Conservation (phyloP, 2,329 filamentous ascomycete genomes). For the Pestalotiopsis sp. region DNA sequence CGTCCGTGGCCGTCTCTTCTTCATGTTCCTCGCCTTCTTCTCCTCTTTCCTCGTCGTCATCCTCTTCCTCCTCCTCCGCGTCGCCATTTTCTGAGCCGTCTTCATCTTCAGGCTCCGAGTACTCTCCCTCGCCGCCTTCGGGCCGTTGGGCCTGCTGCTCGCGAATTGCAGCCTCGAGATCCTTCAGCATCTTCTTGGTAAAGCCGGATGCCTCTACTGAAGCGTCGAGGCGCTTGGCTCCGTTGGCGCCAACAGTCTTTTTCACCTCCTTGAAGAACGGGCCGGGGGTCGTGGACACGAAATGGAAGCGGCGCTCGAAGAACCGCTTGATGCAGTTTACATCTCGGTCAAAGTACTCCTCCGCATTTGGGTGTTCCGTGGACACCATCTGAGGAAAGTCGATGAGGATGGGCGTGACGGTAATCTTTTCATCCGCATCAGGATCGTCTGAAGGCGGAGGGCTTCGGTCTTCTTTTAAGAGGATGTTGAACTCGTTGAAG, state of each 20-base stretch:
- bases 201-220: conserved; percentile 92
- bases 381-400: conserved; percentile 99
- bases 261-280: conserved; percentile 85
- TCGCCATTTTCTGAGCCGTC: conserved; percentile 36
- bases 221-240: conserved; percentile 75
- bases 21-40: conserved; percentile 30
- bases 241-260: conserved; percentile 69
- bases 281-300: conserved; percentile 77
- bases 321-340: conserved; percentile 95
- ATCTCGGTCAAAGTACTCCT: conserved; percentile 97
- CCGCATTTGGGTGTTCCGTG: conserved; percentile 88
- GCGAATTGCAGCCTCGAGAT: conserved; percentile 87
- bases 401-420: conserved; percentile 80
- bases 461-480: conserved; percentile 75
- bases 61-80: conserved; percentile 30
- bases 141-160: conserved; percentile 62
- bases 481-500: conserved; percentile 99
- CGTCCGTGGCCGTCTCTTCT: conserved; percentile 18
- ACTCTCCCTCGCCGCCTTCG: conserved; percentile 39
- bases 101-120: conserved; percentile 38
- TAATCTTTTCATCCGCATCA: conserved; percentile 38
- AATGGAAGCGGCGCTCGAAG: conserved; percentile 87
- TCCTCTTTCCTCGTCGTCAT: conserved; percentile 32
- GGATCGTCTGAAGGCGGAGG: conserved; percentile 5
- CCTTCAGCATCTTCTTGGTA: conserved; percentile 94